Conservation (phyloP, 2,329 filamentous ascomycete species). For the Diplodia mutila region DNA sequence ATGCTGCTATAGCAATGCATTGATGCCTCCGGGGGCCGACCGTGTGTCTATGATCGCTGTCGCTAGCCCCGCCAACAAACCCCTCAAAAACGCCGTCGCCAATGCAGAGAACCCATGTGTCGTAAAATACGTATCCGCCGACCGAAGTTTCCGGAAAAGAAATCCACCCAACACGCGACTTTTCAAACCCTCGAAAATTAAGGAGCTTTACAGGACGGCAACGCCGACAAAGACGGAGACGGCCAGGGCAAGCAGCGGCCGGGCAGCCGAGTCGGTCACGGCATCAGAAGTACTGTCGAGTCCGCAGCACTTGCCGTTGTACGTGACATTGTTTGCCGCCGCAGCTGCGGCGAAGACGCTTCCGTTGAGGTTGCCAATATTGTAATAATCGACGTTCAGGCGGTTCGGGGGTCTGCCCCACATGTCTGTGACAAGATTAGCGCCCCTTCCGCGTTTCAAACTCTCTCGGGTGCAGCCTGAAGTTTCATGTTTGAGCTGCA, state of each 20-base stretch:
- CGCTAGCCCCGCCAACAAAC: background rate
- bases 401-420: constrained; percentile 46
- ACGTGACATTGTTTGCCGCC: constrained; percentile 71
- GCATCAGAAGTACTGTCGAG: constrained; percentile 27
- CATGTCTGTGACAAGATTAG: constrained; percentile 30
- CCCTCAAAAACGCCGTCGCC: constrained; percentile 24
- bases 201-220: constrained; percentile 16
- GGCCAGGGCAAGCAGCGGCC: constrained; percentile 9
- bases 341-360: constrained; percentile 48
- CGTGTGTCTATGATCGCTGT: constrained; percentile 19
- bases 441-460: constrained; percentile 4
- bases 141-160: background rate
- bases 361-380: constrained; percentile 40
- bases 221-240: constrained; percentile 17
- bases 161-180: background rate
- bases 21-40: constrained; percentile 13
- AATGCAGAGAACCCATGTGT: constrained; percentile 21
- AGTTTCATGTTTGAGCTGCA: constrained; percentile 22
- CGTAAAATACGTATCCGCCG: constrained; percentile 17
- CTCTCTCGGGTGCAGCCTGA: constrained; percentile 10
- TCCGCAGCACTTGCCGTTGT: constrained; percentile 64
- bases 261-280: constrained; percentile 15
- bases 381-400: constrained; percentile 48
- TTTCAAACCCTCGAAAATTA: background rate
- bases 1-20: constrained; percentile 9